Percentiles rank a stretch among this genome's conserved stretches.
Conservation (phyloP, 75 land plant species). For the Sequoia sempervirens region DNA sequence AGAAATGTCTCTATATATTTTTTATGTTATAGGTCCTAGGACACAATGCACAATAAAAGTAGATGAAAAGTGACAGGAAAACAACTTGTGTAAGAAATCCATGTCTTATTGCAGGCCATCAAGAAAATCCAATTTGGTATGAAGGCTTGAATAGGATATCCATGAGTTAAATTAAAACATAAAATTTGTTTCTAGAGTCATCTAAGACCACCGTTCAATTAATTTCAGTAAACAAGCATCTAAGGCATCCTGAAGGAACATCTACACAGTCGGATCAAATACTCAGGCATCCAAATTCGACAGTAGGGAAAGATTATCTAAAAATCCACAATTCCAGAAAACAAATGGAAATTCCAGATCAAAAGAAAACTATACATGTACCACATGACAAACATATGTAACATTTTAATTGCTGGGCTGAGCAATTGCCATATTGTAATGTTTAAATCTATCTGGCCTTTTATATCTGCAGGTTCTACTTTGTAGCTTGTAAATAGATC, state of each 20-base stretch:
- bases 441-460: too few species aligned
- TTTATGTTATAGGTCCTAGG: not conserved
- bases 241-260: not conserved
- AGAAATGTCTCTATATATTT: not conserved
- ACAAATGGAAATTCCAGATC: not conserved
- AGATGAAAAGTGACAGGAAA: not conserved
- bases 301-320: not conserved
- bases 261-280: not conserved
- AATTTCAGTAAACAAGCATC: not conserved
- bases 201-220: not conserved
- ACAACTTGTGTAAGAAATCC: not conserved
- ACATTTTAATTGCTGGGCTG: not conserved
- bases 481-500: too few species aligned
- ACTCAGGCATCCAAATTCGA: not conserved
- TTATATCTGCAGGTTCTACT: too few species aligned
- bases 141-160: not conserved
- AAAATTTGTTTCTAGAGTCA: not conserved
- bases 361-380: not conserved
- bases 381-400: too few species aligned
- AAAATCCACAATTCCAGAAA: not conserved
- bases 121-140: not conserved
- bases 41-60: not conserved
- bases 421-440: not conserved
- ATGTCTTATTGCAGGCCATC: not conserved
- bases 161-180: not conserved